Evolutionary conservation across 306 rosid species (phyloP).

Genomic region (Oxytropis ochrocephala): DNA sequence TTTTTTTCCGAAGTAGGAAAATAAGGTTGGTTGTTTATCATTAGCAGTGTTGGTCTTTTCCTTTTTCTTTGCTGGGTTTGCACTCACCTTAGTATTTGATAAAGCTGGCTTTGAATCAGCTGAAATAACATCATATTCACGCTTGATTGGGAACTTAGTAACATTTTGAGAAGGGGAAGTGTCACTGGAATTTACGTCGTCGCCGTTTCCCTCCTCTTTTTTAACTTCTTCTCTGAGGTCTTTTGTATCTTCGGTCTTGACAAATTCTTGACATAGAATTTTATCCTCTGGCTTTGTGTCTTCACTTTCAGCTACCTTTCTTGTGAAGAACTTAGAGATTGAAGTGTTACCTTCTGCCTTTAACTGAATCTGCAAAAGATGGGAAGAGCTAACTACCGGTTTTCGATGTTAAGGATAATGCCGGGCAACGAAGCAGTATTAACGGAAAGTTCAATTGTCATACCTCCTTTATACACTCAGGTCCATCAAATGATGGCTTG

Average conservation of each 20-base stretch:
- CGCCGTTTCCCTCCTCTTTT: constrained; percentile 21
- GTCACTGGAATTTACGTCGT: constrained; percentile 22
- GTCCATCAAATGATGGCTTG: constrained; percentile 77
- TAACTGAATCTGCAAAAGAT: constrained; percentile 52
- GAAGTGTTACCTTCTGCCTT: constrained; percentile 46
- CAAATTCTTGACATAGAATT: constrained; percentile 3
- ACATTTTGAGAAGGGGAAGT: constrained; percentile 20
- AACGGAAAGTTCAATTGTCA: neutral
- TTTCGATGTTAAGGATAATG: neutral
- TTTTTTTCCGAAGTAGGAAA: constrained; percentile 66
- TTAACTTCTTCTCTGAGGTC: constrained; percentile 30
- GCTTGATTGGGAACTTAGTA: constrained; percentile 39
- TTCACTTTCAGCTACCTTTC: constrained; percentile 40
- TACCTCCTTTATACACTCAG: constrained; percentile 85
- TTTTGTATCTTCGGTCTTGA: constrained; percentile 27
- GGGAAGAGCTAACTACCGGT: neutral
- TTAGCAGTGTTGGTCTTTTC: constrained; percentile 34
- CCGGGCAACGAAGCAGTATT: neutral
- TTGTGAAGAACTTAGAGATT: constrained; percentile 61
- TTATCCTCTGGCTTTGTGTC: constrained; percentile 31
- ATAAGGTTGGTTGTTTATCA: constrained; percentile 60
- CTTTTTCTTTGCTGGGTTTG: constrained; percentile 54
- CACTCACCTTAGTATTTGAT: constrained; percentile 15
- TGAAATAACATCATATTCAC: constrained; percentile 39
- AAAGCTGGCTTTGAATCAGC: constrained; percentile 32